Base-by-base conservation (phyloP, 352 stramenopile species). In the Lagenidium giganteum region DNA sequence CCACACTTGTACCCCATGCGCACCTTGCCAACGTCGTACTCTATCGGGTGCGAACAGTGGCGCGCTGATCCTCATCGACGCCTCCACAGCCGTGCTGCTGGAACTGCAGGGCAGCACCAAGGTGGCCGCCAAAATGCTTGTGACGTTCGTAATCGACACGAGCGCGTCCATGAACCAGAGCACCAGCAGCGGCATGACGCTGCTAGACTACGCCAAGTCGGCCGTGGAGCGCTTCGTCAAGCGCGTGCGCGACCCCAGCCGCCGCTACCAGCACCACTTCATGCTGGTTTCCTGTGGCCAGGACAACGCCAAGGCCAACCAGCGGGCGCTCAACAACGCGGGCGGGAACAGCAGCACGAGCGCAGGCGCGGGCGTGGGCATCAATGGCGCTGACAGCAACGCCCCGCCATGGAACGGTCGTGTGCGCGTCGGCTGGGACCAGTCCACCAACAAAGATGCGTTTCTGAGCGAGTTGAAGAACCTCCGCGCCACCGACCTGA, bases 131-230 rank as follows among this genome's bases (percentile, higher is more conserved):
- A 57, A 28, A 32, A 95, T 95, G 83, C 63, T 95, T 16, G 80
- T 95, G 63, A 91, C 79, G 57, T 95, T 95, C 61, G 81, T 95
- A 57, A 73, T 95, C 54, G 83, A 95, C 66, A 95, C 83, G 61
- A 88, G 71, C 47, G 83, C 80, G 70, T 95, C 83, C 35, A 95
- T 95, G 83, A 92, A 90, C 58, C 83, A 95, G 75, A 85, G 70
- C 52, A 92, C 80, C 33, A 88, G 64, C 64, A 87, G 69, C 42
- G 83, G 83, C 42, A 95, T 95, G 83, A 92, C 83, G 50, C 65
- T 95, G 48, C 62, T 94, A 38, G 83, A 94, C 62, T 92, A 83
- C 45, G 83, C 83, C 63, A 94, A 94, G 67, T 92, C 78, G 26
- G 80, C 83, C 8, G 79, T 93, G 25, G 83, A 95, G 61, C 77